A percentile compares a stretch with the other conserved stretches of the same genome.
phyloP scores from a whole-genome alignment of 148 eudicot species.

The Limonium bicolor region DNA sequence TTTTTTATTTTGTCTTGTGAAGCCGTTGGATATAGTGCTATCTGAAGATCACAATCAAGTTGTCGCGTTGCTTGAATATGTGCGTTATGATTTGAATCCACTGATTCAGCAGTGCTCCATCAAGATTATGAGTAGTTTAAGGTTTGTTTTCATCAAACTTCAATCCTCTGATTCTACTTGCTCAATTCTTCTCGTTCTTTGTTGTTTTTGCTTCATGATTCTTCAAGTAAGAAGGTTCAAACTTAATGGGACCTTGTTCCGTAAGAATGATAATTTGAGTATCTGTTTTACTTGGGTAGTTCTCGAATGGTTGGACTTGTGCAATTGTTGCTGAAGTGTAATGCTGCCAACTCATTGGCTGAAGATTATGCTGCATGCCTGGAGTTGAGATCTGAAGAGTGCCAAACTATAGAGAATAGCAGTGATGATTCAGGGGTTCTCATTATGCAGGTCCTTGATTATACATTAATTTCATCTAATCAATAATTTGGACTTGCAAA shows the following conservation, averaged over 20 bases:
- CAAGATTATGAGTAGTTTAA: constrained; percentile 70
- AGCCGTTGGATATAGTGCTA: constrained; percentile 86
- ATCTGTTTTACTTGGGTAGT: constrained; percentile 20
- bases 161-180: neutral
- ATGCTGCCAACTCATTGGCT: constrained; percentile 60
- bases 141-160: constrained; percentile 26
- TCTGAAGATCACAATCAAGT: constrained; percentile 93
- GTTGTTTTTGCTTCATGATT: too few species aligned
- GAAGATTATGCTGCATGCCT: constrained; percentile 98
- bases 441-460: constrained; percentile 53
- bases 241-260: too few species aligned
- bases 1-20: constrained; percentile 10
- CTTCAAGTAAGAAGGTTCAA: too few species aligned
- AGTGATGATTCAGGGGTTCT: constrained; percentile 83
- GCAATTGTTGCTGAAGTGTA: constrained; percentile 60
- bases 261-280: neutral
- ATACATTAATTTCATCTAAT: neutral
- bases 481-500: too few species aligned
- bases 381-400: constrained; percentile 79
- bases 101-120: constrained; percentile 76
- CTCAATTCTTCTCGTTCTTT: neutral
- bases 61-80: constrained; percentile 77
- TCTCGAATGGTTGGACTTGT: constrained; percentile 87
- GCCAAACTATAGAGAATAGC: constrained; percentile 62
- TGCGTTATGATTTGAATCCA: constrained; percentile 85